Evolutionary conservation across 805 yeast genomes (phyloP).

Genomic region (Saturnispora gosingensis): DNA sequence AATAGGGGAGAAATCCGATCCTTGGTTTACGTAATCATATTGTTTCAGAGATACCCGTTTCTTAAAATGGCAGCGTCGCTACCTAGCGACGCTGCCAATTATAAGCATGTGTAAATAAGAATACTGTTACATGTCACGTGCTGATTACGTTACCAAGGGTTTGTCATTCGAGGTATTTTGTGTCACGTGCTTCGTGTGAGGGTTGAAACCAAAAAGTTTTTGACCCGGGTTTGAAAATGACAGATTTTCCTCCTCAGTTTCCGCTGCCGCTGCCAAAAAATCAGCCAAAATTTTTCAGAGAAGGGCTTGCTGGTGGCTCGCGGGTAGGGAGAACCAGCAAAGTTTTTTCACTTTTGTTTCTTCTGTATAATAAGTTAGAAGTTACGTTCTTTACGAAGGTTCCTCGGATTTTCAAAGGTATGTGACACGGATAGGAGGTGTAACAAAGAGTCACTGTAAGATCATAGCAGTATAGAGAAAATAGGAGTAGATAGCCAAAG

Average conservation of each 20-base stretch:
- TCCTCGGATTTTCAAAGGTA: slow-evolving; percentile 4
- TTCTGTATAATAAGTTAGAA: background rate
- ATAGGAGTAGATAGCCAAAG: background rate
- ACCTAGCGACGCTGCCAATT: too few species aligned
- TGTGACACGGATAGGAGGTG: background rate
- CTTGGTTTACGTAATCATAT: background rate
- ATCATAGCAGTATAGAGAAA: background rate
- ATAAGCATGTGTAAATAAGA: too few species aligned
- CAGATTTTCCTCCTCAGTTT: background rate
- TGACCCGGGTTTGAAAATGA: too few species aligned
- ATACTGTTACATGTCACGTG: background rate
- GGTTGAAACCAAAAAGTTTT: background rate
- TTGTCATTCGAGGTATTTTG: background rate
- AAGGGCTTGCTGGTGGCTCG: background rate
- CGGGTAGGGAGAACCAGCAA: background rate
- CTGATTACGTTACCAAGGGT: background rate
- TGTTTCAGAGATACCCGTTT: background rate
- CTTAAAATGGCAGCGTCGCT: background rate
- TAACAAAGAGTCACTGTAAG: background rate
- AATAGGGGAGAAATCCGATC: background rate
- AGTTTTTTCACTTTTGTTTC: background rate
- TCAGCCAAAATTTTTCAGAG: background rate
- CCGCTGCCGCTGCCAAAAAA: background rate
- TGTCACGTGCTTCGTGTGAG: slow-evolving; percentile 3
- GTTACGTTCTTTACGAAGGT: background rate